A percentile compares a stretch with the other conserved stretches of the same genome.
phyloP scores from a whole-genome alignment of 257 asterid species.

The Solanum etuberosum region DNA sequence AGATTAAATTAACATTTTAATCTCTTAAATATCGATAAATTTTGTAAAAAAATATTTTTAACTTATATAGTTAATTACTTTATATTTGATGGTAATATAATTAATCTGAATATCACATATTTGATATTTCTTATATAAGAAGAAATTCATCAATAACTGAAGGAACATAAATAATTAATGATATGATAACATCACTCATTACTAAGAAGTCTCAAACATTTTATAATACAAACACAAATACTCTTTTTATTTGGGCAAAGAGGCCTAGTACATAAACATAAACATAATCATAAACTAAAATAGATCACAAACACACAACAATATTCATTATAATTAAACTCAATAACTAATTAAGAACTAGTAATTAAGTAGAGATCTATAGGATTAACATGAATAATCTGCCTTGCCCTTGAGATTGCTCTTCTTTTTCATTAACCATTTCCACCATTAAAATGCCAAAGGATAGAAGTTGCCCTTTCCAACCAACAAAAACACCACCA shows the following conservation, averaged over 20 bases:
- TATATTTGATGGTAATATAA: no score
- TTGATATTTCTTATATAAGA: no score
- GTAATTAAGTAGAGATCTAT: background rate
- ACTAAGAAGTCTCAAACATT: background rate
- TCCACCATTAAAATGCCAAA: background rate
- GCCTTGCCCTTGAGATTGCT: background rate
- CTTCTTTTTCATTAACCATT: background rate
- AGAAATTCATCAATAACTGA: background rate
- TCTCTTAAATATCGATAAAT: background rate
- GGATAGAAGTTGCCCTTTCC: conserved; percentile 2
- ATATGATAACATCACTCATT: background rate
- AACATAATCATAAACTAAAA: background rate
- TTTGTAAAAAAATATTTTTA: no score
- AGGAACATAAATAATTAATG: background rate
- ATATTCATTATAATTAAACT: background rate
- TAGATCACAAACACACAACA: background rate
- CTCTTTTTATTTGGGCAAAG: background rate
- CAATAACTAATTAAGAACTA: background rate
- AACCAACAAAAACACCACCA: background rate
- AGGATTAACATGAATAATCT: background rate
- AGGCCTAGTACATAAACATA: background rate
- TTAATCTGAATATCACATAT: no score
- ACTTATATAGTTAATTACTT: no score
- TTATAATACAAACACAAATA: background rate
- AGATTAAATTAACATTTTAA: background rate